These are phyloP conservation scores for Rubroboletus satanas DNA, from an alignment of 768 basidiomycete species.

Conservation along the genomic window DNA sequence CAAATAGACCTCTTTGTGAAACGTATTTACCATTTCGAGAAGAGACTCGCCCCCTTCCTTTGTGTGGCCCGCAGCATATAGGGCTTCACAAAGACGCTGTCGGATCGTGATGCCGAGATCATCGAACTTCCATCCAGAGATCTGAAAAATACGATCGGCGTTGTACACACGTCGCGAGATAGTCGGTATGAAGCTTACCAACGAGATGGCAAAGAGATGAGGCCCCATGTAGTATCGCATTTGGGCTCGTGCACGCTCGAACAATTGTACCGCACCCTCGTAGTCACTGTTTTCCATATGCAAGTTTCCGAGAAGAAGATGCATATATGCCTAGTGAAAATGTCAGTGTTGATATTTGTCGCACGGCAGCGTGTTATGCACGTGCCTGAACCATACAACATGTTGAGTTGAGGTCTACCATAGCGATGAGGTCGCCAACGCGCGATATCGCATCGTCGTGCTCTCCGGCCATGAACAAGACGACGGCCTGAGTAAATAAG, in stretches of 20 bases:
- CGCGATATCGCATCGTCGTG: too few relatives aligned
- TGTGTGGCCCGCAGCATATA: neutral
- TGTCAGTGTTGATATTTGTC: neutral
- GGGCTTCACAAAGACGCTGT: too few relatives aligned
- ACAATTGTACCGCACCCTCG: neutral
- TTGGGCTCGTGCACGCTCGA: neutral
- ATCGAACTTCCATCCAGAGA: neutral
- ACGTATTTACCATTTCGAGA: neutral
- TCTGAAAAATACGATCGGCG: neutral
- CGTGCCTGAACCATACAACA: neutral
- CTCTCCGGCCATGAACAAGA: neutral
- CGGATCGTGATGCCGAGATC: neutral
- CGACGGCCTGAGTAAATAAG: neutral
- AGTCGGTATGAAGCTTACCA: neutral
- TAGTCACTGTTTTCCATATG: neutral
- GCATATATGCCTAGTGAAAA: neutral
- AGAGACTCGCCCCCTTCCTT: neutral
- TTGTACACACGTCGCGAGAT: too few relatives aligned
- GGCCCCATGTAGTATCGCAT: neutral
- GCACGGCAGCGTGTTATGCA: neutral
- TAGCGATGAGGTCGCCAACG: neutral
- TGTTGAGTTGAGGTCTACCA: neutral
- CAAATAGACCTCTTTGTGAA: too few relatives aligned
- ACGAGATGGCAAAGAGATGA: neutral
- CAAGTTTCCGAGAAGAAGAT: neutral